Base-by-base conservation (phyloP, 139 green algal species). In the Chlamydomonas applanata region DNA sequence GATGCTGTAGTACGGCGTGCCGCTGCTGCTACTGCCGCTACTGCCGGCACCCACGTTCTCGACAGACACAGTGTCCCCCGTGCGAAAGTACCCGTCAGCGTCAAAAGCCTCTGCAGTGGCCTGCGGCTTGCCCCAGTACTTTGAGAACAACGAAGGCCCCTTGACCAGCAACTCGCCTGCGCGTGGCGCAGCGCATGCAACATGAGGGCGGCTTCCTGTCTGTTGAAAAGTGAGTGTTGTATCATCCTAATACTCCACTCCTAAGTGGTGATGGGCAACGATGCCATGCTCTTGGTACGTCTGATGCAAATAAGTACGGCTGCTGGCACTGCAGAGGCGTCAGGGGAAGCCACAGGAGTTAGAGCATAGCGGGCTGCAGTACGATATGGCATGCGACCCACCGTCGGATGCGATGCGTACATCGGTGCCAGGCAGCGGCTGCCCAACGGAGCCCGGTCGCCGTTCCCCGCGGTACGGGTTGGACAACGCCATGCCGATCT, bases 401-500 rank as follows among this genome's bases (percentile, higher is more conserved):
- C 80, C 73, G 24, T 82, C 79, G 3, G 35, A 33, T 20, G 69
- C 68, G 27, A 89, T 56, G 33, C 74, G 84, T 7, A 90, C 87
- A 24, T 92, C 66, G 24, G 97, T 89, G 2, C 91, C 90, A 0
- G 89, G 87, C 44, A 99, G 85, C 0, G 95, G 94, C n/a, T 84
- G 20, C 1, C 95, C 95, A 30, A 99, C 95, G 3, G 65, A 79
- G 25, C 93, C 94, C 0, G 88, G 82, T 14, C 86, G 83, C 46
- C 93, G 74, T 63, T 91, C 81, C 14, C 87, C 89, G 57, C 3
- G 25, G 20, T 91, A 91, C 2, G 93, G 92, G 61, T 99, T 98
- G 7, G 88, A 93, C 69, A 99, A 82, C 20, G 92, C 88, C 96
- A 99, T 99, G 69, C 95, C 95, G 0, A 94, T 94, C 85, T 99